phyloP scores from a whole-genome alignment of 176 grass and related monocot species.

The barley (Hordeum vulgare) region DNA sequence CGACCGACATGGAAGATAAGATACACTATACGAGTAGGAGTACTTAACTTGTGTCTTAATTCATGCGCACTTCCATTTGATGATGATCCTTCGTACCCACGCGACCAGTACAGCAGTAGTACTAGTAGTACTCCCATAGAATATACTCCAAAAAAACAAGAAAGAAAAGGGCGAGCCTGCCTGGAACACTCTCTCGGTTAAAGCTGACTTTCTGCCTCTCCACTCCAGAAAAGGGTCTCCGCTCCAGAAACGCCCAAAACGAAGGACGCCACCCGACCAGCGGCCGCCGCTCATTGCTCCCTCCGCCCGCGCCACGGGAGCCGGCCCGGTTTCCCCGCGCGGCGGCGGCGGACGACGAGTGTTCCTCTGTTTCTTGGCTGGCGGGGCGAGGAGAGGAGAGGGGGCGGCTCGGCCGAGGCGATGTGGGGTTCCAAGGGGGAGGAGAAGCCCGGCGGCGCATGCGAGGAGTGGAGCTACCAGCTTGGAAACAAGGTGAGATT shows the following conservation, averaged over 20 bases:
- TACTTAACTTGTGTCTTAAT: no score
- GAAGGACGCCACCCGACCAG: not conserved
- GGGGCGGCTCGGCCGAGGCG: not conserved
- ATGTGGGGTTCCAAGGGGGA: constrained; percentile 45
- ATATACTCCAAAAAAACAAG: no score
- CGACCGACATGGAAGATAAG: no score
- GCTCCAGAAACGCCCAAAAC: not conserved
- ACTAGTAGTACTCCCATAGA: no score
- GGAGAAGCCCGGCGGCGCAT: constrained; percentile 5
- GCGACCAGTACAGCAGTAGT: no score
- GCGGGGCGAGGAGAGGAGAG: not conserved
- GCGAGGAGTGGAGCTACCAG: constrained; percentile 49
- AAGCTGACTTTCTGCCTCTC: not conserved
- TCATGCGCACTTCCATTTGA: no score
- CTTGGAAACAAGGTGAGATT: constrained; percentile 31
- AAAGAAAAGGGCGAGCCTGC: not conserved
- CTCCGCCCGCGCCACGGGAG: not conserved
- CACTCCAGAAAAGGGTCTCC: not conserved
- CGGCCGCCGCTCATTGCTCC: not conserved
- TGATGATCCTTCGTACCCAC: no score
- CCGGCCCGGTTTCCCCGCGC: no score
- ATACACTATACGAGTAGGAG: no score
- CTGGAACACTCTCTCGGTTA: not conserved
- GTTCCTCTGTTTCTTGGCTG: no score
- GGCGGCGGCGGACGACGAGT: no score